A percentile compares a stretch with the other conserved stretches of the same genome.
Conservation (phyloP, 257 asterid genomes). For the Jaltomata sinuosa region DNA sequence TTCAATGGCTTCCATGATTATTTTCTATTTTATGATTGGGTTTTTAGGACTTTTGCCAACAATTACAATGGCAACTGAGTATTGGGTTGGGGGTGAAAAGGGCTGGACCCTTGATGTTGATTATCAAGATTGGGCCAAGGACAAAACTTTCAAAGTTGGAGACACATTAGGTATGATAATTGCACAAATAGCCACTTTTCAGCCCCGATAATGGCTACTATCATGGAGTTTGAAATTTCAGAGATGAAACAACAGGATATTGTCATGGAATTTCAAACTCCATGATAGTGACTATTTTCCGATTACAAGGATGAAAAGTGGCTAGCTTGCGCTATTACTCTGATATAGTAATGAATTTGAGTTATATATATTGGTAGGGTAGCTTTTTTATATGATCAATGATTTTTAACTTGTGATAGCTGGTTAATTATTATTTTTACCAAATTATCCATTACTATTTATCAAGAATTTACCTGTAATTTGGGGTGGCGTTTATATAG, state of each 20-base stretch:
- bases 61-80: neutral
- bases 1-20: slow-evolving; percentile 4
- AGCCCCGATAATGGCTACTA: neutral
- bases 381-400: too few relatives aligned
- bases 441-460: neutral
- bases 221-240: neutral
- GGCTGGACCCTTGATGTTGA: slow-evolving; percentile 6
- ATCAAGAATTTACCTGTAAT: neutral
- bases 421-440: neutral
- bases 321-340: neutral
- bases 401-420: neutral
- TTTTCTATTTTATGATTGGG: neutral
- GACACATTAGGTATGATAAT: slow-evolving; percentile 2
- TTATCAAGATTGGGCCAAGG: slow-evolving; percentile 11
- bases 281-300: neutral
- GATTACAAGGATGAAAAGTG: neutral
- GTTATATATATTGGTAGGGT: neutral
- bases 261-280: neutral
- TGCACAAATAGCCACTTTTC: neutral
- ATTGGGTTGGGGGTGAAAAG: slow-evolving; percentile 7
- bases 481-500: neutral
- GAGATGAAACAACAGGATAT: neutral
- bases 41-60: neutral
- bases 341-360: neutral
- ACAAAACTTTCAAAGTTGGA: neutral